phyloP scores from a whole-genome alignment of 805 yeast species.

The Ogataea pini region DNA sequence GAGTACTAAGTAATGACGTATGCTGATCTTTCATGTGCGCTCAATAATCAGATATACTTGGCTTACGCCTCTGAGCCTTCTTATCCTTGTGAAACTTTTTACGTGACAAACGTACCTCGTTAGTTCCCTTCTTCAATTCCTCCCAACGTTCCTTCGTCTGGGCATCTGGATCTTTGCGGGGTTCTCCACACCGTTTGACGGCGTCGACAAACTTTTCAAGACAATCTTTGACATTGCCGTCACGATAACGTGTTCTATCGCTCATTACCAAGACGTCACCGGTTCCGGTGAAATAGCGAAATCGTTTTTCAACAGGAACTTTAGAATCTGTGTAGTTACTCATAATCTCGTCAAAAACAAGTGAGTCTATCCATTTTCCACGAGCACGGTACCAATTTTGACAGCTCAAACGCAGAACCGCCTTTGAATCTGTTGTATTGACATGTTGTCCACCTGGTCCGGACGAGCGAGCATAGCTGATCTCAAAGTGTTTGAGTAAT shows the following conservation, averaged over 20 bases:
- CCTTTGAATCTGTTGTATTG: conserved; percentile 57
- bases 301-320: conserved; percentile 20
- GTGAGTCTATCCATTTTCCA: conserved; percentile 44
- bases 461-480: conserved; percentile 50
- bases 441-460: conserved; percentile 67
- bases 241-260: conserved; percentile 41
- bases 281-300: conserved; percentile 30
- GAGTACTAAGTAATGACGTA: too few relatives aligned
- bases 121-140: conserved; percentile 27
- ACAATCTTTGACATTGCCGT: conserved; percentile 47
- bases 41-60: conserved; percentile 20
- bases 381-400: conserved; percentile 41
- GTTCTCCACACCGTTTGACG: conserved; percentile 39
- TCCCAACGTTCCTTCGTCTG: conserved; percentile 47
- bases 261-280: conserved; percentile 31
- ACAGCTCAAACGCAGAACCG: conserved; percentile 31
- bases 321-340: conserved; percentile 20
- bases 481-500: conserved; percentile 31
- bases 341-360: conserved; percentile 37
- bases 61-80: conserved; percentile 23
- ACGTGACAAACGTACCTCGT: conserved; percentile 22
- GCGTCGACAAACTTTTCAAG: conserved; percentile 45
- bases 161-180: conserved; percentile 40
- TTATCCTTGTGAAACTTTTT: conserved; percentile 28
- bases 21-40: too few relatives aligned